Evolutionary conservation across 257 asterid species (phyloP).

Genomic region (Nicotiana otophora): DNA sequence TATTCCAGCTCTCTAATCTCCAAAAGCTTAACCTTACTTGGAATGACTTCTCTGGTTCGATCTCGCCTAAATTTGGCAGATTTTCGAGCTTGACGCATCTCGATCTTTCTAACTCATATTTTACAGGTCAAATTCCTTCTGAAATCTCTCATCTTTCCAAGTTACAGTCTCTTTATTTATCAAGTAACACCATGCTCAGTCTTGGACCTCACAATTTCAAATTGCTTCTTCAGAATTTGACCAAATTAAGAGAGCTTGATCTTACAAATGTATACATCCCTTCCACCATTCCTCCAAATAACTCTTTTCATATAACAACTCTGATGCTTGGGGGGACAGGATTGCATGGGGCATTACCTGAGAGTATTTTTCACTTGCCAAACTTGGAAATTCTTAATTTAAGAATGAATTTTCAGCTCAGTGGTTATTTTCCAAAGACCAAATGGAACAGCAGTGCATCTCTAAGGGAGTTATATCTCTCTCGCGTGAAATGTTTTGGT

Average conservation of each 20-base stretch:
- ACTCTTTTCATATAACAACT: background rate
- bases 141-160: conserved; percentile 1
- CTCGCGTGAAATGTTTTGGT: background rate
- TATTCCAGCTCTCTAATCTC: conserved; percentile 16
- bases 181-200: fast-evolving
- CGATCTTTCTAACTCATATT: conserved; percentile 13
- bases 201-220: conserved; percentile 3
- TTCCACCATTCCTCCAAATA: conserved; percentile 1
- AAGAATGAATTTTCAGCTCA: too few species aligned
- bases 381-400: conserved; percentile 6
- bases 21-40: conserved; percentile 13
- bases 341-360: background rate
- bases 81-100: conserved; percentile 8
- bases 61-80: background rate
- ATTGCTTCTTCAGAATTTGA: background rate
- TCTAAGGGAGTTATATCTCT: too few species aligned
- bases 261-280: background rate
- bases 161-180: conserved; percentile 15
- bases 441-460: too few species aligned
- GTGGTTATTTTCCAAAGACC: too few species aligned
- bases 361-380: background rate
- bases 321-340: background rate
- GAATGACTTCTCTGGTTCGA: conserved; percentile 16
- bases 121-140: conserved; percentile 18
- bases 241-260: background rate